Percentiles rank a stretch among this genome's conserved stretches.
Evolutionary conservation across 805 yeast genomes (phyloP).

Genomic region (Komagataella pseudopastoris): DNA sequence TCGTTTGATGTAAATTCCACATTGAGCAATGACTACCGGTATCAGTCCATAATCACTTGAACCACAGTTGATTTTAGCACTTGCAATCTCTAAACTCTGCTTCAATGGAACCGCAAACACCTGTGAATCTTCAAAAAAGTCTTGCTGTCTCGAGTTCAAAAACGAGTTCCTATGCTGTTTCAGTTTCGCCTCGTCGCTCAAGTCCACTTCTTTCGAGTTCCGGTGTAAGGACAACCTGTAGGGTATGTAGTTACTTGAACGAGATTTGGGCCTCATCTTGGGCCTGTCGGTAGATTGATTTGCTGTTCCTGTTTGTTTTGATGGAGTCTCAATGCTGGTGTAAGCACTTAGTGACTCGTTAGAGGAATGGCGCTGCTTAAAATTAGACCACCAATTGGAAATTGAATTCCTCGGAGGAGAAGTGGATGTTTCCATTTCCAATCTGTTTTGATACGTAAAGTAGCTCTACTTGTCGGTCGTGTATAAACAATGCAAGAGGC

Average conservation of each 20-base stretch:
- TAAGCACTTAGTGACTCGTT: background rate
- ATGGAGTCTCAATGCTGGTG: background rate
- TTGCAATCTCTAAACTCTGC: slow-evolving; percentile 60
- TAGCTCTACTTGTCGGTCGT: background rate
- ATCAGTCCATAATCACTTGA: slow-evolving; percentile 63
- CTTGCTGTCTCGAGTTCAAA: slow-evolving; percentile 24
- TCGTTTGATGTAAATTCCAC: slow-evolving; percentile 76
- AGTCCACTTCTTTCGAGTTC: slow-evolving; percentile 13
- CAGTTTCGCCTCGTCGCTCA: slow-evolving; percentile 10
- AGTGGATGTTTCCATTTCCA: background rate
- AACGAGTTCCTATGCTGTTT: slow-evolving; percentile 39
- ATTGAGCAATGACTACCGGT: slow-evolving; percentile 90
- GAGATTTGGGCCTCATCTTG: background rate
- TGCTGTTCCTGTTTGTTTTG: background rate
- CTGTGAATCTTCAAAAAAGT: slow-evolving; percentile 30
- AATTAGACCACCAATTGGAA: background rate
- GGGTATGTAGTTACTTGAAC: slow-evolving; percentile 14
- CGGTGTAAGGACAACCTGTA: slow-evolving; percentile 20
- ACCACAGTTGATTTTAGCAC: slow-evolving; percentile 58
- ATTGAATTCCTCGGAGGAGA: background rate
- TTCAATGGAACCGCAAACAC: slow-evolving; percentile 76
- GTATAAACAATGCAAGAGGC: background rate
- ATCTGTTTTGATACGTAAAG: background rate
- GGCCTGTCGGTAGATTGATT: background rate
- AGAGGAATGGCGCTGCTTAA: background rate